These are phyloP conservation scores for Hypoxylon sp. DNA, from an alignment of 2,329 filamentous ascomycete genomes.

Conservation along the genomic window DNA sequence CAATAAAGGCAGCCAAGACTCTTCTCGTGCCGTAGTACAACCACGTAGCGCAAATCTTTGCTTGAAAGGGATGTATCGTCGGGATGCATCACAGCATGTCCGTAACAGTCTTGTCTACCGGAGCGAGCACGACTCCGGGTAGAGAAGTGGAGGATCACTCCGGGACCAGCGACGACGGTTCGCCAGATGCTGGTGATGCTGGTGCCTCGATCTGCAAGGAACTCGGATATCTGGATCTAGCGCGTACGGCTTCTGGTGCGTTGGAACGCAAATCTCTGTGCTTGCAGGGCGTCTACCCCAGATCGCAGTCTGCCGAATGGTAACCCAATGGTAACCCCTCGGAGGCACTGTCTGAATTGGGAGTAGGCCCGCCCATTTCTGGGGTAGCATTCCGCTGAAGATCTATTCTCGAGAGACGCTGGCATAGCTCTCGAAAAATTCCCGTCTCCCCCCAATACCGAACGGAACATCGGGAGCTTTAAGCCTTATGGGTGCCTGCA, in stretches of 20 bases:
- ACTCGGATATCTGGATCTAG: constrained; percentile 36
- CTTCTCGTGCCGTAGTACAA: constrained; percentile 33
- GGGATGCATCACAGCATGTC: constrained; percentile 31
- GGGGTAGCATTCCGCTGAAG: constrained; percentile 46
- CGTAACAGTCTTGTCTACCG: constrained; percentile 40
- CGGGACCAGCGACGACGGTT: constrained; percentile 39
- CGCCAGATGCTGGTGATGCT: constrained; percentile 29
- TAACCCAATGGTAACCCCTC: constrained; percentile 37
- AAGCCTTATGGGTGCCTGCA: constrained; percentile 48
- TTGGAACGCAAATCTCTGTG: constrained; percentile 34
- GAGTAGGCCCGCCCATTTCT: constrained; percentile 48
- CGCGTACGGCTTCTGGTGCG: constrained; percentile 30
- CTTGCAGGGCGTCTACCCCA: constrained; percentile 44
- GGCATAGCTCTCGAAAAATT: constrained; percentile 36
- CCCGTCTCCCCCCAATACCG: constrained; percentile 45
- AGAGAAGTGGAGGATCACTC: constrained; percentile 36
- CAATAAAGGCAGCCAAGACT: constrained; percentile 41
- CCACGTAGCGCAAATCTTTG: constrained; percentile 38
- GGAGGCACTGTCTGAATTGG: constrained; percentile 49
- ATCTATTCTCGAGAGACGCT: constrained; percentile 38
- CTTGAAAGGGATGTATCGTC: constrained; percentile 39
- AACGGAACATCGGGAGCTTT: constrained; percentile 53
- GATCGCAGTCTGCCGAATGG: constrained; percentile 47
- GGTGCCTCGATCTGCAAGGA: constrained; percentile 36
- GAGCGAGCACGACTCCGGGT: constrained; percentile 38